Conservation (phyloP, 352 stramenopile species). For the Pythium rhizo-oryzae region DNA sequence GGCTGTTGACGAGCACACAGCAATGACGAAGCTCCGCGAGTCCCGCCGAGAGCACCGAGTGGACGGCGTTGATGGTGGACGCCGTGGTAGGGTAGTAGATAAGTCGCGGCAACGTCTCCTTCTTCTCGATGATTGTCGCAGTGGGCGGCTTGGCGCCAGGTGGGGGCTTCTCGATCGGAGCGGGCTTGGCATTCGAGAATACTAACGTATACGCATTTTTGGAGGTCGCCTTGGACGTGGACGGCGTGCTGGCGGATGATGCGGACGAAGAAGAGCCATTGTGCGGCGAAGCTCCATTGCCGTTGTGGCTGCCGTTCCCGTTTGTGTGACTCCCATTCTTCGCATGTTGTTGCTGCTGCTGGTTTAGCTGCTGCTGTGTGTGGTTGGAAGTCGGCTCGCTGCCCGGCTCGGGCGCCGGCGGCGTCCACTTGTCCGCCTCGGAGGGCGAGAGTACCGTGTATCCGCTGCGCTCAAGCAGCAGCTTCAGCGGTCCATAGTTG, state of each 20-base stretch:
- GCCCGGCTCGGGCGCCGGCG: not conserved
- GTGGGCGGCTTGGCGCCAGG: conserved; percentile 24
- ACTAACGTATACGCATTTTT: not conserved
- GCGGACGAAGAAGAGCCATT: not conserved
- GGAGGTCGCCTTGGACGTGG: not conserved
- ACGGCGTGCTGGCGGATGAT: not conserved
- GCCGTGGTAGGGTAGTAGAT: conserved; percentile 66
- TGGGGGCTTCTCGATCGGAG: conserved; percentile 4
- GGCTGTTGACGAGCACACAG: conserved; percentile 67
- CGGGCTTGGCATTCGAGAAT: not conserved
- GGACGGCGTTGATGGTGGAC: conserved; percentile 67
- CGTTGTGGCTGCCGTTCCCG: not conserved
- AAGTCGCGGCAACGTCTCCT: conserved; percentile 48
- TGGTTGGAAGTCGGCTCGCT: not conserved
- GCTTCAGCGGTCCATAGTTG: conserved; percentile 47
- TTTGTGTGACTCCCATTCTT: not conserved
- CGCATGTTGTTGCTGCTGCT: too few species aligned
- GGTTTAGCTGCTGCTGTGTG: not conserved
- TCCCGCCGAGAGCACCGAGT: conserved; percentile 48
- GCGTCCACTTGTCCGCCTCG: conserved; percentile 33
- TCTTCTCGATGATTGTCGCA: conserved; percentile 40
- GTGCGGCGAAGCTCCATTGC: not conserved
- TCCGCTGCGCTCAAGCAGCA: conserved; percentile 45
- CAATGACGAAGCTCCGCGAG: conserved; percentile 50
- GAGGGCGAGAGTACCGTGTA: conserved; percentile 53